These are phyloP conservation scores for Ustilago trichophora DNA, from an alignment of 1,284 basidiomycete species.

Conservation along the genomic window DNA sequence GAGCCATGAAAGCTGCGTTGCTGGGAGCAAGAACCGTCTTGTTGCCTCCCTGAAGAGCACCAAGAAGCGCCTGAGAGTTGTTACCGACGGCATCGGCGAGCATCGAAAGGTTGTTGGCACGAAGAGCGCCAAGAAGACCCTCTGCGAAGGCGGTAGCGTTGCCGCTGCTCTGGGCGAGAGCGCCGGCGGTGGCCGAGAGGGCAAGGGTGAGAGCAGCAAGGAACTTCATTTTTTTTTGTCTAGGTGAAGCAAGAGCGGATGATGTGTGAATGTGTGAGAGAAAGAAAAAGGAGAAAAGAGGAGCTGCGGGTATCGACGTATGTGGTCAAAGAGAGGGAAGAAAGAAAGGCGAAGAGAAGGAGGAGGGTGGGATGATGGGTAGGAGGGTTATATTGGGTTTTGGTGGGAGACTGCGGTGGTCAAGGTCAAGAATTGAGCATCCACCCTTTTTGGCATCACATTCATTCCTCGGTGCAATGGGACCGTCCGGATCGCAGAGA, in stretches of 20 bases:
- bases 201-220: slow-evolving; percentile 35
- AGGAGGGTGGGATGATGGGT: neutral
- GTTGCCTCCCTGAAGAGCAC: slow-evolving; percentile 44
- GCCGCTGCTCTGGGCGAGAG: slow-evolving; percentile 29
- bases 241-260: neutral
- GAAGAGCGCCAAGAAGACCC: slow-evolving; percentile 41
- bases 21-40: slow-evolving; percentile 68
- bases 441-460: no score
- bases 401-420: slow-evolving; percentile 1
- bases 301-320: slow-evolving; percentile 8
- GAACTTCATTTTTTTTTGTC: slow-evolving; percentile 51
- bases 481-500: no score
- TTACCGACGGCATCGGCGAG: slow-evolving; percentile 48
- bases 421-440: no score
- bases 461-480: no score
- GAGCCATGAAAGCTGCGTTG: slow-evolving; percentile 65
- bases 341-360: neutral
- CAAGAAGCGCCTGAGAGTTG: slow-evolving; percentile 29
- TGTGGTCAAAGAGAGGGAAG: neutral
- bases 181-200: slow-evolving; percentile 36
- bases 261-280: neutral
- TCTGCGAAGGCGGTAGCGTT: slow-evolving; percentile 49
- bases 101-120: slow-evolving; percentile 41
- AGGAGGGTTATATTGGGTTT: slow-evolving; percentile 12
- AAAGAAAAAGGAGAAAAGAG: neutral